Evolutionary conservation across 305 asterid species (phyloP), one percentile per base, ranked within the genome.

Genomic region (Fraxinus xanthoxyloides): DNA sequence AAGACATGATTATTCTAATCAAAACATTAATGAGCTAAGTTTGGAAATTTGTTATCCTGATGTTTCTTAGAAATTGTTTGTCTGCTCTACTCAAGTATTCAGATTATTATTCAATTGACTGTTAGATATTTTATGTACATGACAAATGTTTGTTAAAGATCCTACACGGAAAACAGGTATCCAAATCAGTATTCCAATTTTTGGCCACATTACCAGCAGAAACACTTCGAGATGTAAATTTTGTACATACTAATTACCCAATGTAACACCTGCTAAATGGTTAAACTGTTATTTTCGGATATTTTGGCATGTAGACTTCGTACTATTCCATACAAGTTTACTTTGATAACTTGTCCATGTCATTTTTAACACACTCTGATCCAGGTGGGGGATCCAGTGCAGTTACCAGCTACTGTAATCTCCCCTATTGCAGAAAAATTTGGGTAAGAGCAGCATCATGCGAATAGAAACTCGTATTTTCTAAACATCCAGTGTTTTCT

Each of bases 301-400:
- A 72, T 72, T 72, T 72, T 72, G 15, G 51, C 77, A 35, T 30
- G 28, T 72, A 70, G 35, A 70, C 75, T n/a, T 34, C 1, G 8
- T 34, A 72, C 35, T 32, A 72, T 34, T 72, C 9, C 2, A 72
- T 34, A 19, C n/a, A 34, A 72, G 15, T 35, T 35, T 72, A 32
- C 46, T 17, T 72, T n/a, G 51, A 35, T 35, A 19, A 72, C 54
- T 72, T 7, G 46, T 70, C 40, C 46, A 70, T 15, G 75, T 70
- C 43, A 70, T 31, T 72, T 32, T 34, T 8, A 72, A 72, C 54
- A 43, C 76, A 12, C 78, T 85, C 81, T 72, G 40, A 51, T 83
- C 83, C 80, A 94, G 99, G 98, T 97, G 24, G 99, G 99, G 80
- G 99, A 97, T 90, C 99, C 99, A 77, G 95, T 93, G 82, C 99